Conservation (phyloP, 345 rosid genomes). For the Orychophragmus violaceus region DNA sequence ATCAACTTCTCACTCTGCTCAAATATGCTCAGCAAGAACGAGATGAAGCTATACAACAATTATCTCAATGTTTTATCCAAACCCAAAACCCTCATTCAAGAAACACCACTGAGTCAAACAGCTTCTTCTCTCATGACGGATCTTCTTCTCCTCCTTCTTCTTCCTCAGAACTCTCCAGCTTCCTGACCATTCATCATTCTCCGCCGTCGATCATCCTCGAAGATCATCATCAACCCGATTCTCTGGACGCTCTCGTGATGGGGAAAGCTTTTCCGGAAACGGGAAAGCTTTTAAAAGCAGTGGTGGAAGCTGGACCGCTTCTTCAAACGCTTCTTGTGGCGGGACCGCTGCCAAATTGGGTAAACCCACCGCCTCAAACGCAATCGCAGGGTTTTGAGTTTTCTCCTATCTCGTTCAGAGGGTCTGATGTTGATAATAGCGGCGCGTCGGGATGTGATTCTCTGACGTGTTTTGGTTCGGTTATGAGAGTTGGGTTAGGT, state of each 20-base stretch:
- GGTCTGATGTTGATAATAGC: not conserved
- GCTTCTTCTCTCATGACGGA: slow-evolving; percentile 36
- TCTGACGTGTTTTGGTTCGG: slow-evolving; percentile 48
- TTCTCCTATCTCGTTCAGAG: slow-evolving; percentile 34
- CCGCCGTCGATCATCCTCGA: slow-evolving; percentile 24
- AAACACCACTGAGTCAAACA: slow-evolving; percentile 66
- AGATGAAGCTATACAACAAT: slow-evolving; percentile 62
- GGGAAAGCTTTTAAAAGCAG: slow-evolving; percentile 81
- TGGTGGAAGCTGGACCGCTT: slow-evolving; percentile 81
- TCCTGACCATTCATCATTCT: not conserved
- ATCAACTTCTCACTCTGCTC: slow-evolving; percentile 46
- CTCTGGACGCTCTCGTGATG: slow-evolving; percentile 26
- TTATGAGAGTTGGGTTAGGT: slow-evolving; percentile 32
- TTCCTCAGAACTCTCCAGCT: slow-evolving; percentile 67
- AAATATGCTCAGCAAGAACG: slow-evolving; percentile 61
- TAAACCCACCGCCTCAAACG: slow-evolving; percentile 69
- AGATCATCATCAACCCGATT: slow-evolving; percentile 31
- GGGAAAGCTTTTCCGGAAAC: slow-evolving; percentile 71
- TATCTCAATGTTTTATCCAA: slow-evolving; percentile 40
- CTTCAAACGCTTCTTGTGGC: slow-evolving; percentile 78
- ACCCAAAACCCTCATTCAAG: slow-evolving; percentile 36
- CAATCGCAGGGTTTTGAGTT: slow-evolving; percentile 24
- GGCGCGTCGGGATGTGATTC: slow-evolving; percentile 16
- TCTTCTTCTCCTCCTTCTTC: slow-evolving; percentile 50
- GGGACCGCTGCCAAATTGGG: slow-evolving; percentile 85